Conservation (phyloP, 225 moss, liverwort and hornwort species). For the Climacium dendroides region DNA sequence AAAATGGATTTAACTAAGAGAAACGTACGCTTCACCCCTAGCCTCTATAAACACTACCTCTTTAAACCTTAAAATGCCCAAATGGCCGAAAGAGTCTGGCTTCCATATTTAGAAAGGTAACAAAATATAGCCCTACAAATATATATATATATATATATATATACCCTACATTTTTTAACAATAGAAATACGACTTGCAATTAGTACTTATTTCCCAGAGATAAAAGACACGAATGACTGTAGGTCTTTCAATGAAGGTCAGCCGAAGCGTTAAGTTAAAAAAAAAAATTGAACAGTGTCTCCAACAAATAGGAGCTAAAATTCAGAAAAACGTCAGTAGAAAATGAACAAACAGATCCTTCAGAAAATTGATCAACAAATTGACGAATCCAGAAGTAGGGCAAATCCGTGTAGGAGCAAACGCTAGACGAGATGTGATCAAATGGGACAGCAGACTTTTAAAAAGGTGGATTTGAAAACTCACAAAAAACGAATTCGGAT, state of each 20-base stretch:
- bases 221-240: not conserved
- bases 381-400: not conserved
- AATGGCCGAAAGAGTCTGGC: not conserved
- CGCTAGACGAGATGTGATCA: not conserved
- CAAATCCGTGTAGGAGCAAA: not conserved
- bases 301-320: not conserved
- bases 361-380: not conserved
- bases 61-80: not conserved
- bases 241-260: not conserved
- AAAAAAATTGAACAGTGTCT: not conserved
- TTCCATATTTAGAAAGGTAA: not conserved
- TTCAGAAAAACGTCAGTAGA: not conserved
- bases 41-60: not conserved
- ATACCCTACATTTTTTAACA: too few relatives aligned
- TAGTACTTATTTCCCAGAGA: not conserved
- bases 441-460: not conserved
- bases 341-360: not conserved
- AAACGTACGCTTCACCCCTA: not conserved
- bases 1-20: too few relatives aligned
- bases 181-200: not conserved
- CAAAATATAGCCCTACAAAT: not conserved
- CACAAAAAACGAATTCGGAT: not conserved
- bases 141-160: too few relatives aligned
- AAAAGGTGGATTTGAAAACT: not conserved
- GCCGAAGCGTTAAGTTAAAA: not conserved